Base-by-base conservation (phyloP, 1,284 basidiomycete species). In the Polyporus tsugae region DNA sequence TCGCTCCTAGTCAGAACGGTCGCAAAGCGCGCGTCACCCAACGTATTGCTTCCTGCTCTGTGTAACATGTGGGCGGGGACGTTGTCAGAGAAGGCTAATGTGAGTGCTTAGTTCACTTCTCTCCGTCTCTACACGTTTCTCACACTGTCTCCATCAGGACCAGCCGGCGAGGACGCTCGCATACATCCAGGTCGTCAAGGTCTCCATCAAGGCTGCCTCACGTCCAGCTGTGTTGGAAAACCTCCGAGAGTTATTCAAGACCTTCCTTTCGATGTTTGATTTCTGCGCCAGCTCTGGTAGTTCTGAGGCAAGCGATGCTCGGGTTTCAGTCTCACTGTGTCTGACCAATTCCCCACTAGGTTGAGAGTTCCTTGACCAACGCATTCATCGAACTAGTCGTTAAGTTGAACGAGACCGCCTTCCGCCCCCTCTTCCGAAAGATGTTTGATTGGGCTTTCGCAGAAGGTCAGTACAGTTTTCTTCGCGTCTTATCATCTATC, bases 381-480 rank as follows among this genome's bases (percentile, higher is more conserved):
- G 91, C 95, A 2, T 99, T 98, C 85, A 85, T 93, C 29, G 93
- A 97, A 77, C 83, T 99, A 19, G 94, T 97, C 11, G 89, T 96
- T 71, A 98, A 98, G 81, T 86, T 99, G 63, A 98, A 97, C 76
- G 98, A 99, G 77, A 89, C 91, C 0, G 88, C 93, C 0, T 99
- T 99, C 90, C 90, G 91, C 73, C 97, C 97, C 2, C 82, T 99
- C 22, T 98, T 98, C 85, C 89, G 96, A 69, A 91, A 92, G 70
- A 82, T 97, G 72, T 97, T 95, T 77, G 97, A 99, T 79, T 99
- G 98, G 97, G 96, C 96, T 0, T 97, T 97, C 72, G 85, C 83
- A 1, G 84, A 85, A 89, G 65, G 60, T 64, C 19, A 11, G 62
- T 60, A 13, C 2, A 33, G 10, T 19, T 29, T 38, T 53, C 49